Percentiles rank a stretch among this genome's conserved stretches.
phyloP scores from a whole-genome alignment of 441 rosid genomes.

The Eruca vesicaria region DNA sequence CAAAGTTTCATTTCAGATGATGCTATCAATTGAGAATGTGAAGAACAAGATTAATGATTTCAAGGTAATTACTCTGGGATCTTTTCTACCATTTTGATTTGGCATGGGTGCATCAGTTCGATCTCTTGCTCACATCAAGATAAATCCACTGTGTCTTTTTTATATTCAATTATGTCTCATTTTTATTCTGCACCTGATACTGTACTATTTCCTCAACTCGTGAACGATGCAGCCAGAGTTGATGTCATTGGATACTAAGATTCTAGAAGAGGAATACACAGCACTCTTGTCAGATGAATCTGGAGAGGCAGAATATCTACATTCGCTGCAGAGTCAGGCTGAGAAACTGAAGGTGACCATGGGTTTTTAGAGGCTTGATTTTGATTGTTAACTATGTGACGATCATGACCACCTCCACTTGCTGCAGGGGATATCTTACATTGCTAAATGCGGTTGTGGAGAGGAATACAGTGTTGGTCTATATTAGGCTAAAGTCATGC shows the following conservation, averaged over 20 bases:
- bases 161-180: not conserved
- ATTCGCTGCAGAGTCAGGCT: constrained; percentile 49
- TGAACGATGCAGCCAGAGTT: constrained; percentile 53
- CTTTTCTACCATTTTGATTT: constrained; percentile 1
- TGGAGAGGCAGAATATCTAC: constrained; percentile 51
- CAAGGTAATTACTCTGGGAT: constrained; percentile 44
- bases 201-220: not conserved
- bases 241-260: constrained; percentile 44
- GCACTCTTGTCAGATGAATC: constrained; percentile 58
- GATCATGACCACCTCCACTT: constrained; percentile 7
- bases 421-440: constrained; percentile 29
- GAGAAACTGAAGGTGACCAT: constrained; percentile 53
- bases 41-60: constrained; percentile 47
- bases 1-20: constrained; percentile 46
- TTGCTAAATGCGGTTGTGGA: constrained; percentile 31
- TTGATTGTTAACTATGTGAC: not conserved
- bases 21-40: constrained; percentile 45
- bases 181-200: not conserved
- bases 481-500: not conserved
- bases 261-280: constrained; percentile 56
- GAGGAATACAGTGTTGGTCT: constrained; percentile 32
- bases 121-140: constrained; percentile 6
- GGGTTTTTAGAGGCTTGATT: constrained; percentile 2
- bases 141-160: not conserved
- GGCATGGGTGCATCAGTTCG: not conserved